Conservation (phyloP, 441 rosid species). For the Pelargonium cotyledonis region DNA sequence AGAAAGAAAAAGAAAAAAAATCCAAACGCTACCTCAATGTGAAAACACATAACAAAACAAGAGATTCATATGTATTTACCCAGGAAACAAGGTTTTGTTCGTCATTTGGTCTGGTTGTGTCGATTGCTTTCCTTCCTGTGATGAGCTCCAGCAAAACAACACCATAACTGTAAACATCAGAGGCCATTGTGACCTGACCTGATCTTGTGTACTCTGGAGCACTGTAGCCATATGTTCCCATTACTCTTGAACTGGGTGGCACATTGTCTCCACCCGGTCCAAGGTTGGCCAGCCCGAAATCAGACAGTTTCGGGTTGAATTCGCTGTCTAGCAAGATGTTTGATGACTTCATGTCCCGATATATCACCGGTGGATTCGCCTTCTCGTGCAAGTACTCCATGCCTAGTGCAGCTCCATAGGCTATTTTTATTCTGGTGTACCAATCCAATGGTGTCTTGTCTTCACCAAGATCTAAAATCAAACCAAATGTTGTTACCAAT, state of each 20-base stretch:
- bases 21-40: no score
- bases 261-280: slow-evolving; percentile 37
- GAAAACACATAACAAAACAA: no score
- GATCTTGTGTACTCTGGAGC: slow-evolving; percentile 75
- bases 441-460: slow-evolving; percentile 48
- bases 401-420: slow-evolving; percentile 72
- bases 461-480: slow-evolving; percentile 28
- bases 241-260: slow-evolving; percentile 44
- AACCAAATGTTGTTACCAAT: no score
- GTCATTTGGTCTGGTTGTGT: slow-evolving; percentile 57
- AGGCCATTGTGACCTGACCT: slow-evolving; percentile 49
- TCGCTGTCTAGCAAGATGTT: slow-evolving; percentile 60
- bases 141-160: slow-evolving; percentile 78
- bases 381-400: slow-evolving; percentile 67
- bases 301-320: slow-evolving; percentile 52
- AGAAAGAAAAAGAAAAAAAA: no score
- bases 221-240: slow-evolving; percentile 87
- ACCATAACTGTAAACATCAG: slow-evolving; percentile 87
- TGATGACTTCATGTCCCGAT: slow-evolving; percentile 63
- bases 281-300: slow-evolving; percentile 55
- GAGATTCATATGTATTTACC: slow-evolving; percentile 39
- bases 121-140: slow-evolving; percentile 70
- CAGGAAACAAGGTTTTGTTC: slow-evolving; percentile 89
- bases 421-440: slow-evolving; percentile 62
- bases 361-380: slow-evolving; percentile 58